Conservation (phyloP, 169 alveolate genomes). For the Miamiensis avidus region DNA sequence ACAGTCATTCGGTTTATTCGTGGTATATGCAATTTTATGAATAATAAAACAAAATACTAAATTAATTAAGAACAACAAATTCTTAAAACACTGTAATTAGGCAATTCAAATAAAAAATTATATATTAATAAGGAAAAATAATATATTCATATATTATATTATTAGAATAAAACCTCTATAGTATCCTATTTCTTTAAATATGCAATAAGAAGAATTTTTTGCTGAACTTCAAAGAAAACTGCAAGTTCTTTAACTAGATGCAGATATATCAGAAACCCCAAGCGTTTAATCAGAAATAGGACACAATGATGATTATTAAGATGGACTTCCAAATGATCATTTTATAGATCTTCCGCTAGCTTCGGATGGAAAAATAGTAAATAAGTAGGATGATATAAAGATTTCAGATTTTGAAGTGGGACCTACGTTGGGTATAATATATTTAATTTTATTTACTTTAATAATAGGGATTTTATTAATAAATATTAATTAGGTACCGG, state of each 20-base stretch:
- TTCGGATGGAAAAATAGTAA: slow-evolving; percentile 1
- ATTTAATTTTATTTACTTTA: background rate
- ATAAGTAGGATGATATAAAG: slow-evolving; percentile 12
- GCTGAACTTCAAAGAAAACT: background rate
- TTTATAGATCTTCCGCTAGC: slow-evolving; percentile 25
- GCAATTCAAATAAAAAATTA: background rate
- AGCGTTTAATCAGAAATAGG: slow-evolving; percentile 7
- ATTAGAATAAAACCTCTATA: too few species aligned
- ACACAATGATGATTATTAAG: background rate
- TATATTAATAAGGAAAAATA: too few species aligned
- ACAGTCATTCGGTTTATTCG: too few species aligned
- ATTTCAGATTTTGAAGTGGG: slow-evolving; percentile 57
- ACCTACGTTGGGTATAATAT: slow-evolving; percentile 51
- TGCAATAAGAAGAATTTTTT: background rate
- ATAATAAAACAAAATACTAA: background rate
- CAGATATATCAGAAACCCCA: slow-evolving; percentile 1
- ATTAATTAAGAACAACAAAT: background rate
- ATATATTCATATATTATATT: too few species aligned
- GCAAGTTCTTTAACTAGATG: background rate
- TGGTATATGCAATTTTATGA: too few species aligned
- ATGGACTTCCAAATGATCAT: background rate
- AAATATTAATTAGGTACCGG: slow-evolving; percentile 60
- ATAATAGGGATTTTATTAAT: background rate
- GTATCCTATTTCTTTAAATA: too few species aligned
- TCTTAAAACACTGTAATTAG: background rate